Evolutionary conservation across 2,329 filamentous ascomycete species (phyloP).

Genomic region (Aspergillus texensis): DNA sequence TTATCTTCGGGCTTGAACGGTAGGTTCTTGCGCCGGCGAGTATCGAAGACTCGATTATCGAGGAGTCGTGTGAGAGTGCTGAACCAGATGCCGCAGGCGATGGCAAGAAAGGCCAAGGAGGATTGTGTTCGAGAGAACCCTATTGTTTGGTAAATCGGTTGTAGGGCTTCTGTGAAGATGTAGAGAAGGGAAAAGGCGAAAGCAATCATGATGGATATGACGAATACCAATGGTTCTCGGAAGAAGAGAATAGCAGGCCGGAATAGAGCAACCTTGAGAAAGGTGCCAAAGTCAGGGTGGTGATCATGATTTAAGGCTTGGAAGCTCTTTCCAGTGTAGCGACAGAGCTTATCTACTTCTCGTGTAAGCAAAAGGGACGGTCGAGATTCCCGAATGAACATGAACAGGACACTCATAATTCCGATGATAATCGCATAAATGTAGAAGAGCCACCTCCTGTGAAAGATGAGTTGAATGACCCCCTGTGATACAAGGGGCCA

Average conservation of each 20-base stretch:
- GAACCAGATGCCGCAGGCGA: slow-evolving; percentile 44
- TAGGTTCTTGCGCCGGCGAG: neutral
- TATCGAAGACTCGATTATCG: slow-evolving; percentile 36
- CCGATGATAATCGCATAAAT: slow-evolving; percentile 42
- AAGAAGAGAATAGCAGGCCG: slow-evolving; percentile 47
- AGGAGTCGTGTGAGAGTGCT: slow-evolving; percentile 49
- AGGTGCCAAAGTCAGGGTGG: slow-evolving; percentile 36
- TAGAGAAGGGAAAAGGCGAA: slow-evolving; percentile 51
- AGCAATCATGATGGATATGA: slow-evolving; percentile 45
- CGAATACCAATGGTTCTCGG: slow-evolving; percentile 50
- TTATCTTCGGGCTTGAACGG: neutral
- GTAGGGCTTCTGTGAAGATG: slow-evolving; percentile 50
- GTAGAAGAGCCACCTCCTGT: slow-evolving; percentile 50
- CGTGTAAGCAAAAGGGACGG: slow-evolving; percentile 44
- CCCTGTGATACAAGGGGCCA: neutral
- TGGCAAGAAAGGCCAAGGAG: slow-evolving; percentile 46
- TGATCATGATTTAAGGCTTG: slow-evolving; percentile 42
- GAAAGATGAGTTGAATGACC: neutral
- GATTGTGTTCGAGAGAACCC: slow-evolving; percentile 37
- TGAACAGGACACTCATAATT: slow-evolving; percentile 33
- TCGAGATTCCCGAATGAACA: slow-evolving; percentile 46
- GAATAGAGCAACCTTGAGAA: slow-evolving; percentile 40
- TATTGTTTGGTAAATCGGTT: slow-evolving; percentile 42
- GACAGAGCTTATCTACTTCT: slow-evolving; percentile 30
- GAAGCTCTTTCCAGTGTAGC: slow-evolving; percentile 27